Percentiles rank a stretch among this genome's conserved stretches.
Evolutionary conservation across 129 eudicot genomes (phyloP).

Genomic region (Flaveria sonorensis): DNA sequence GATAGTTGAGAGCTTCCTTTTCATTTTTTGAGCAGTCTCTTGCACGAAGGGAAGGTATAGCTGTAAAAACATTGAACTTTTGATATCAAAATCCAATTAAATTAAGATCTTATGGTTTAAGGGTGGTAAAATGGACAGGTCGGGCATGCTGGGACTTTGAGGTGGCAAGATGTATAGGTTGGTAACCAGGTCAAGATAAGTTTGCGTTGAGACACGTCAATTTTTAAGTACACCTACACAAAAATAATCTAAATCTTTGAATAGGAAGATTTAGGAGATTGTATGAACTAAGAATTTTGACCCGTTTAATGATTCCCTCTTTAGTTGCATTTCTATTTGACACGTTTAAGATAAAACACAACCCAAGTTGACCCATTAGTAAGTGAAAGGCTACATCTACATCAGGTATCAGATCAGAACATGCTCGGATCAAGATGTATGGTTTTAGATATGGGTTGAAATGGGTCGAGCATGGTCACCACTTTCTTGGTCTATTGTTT

Average conservation of each 20-base stretch:
- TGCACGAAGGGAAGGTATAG: conserved; percentile 95
- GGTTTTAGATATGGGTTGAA: background rate
- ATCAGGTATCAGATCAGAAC: background rate
- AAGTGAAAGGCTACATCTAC: background rate
- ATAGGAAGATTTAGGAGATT: background rate
- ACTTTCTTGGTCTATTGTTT: background rate
- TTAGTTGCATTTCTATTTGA: background rate
- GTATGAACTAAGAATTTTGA: background rate
- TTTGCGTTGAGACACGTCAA: too few relatives aligned
- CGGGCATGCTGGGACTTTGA: background rate
- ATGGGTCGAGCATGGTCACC: background rate
- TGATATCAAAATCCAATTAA: background rate
- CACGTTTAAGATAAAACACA: background rate
- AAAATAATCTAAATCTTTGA: background rate
- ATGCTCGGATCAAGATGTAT: background rate
- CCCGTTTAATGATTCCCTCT: background rate
- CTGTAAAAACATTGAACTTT: conserved; percentile 41
- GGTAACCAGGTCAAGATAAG: background rate
- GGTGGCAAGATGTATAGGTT: background rate
- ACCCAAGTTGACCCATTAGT: background rate
- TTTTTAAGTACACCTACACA: too few relatives aligned
- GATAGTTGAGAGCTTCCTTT: conserved; percentile 95
- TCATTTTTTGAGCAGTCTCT: conserved; percentile 93
- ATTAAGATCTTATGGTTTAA: background rate
- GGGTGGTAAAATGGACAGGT: background rate